phyloP scores from a whole-genome alignment of 2,329 filamentous ascomycete species.

The Hymenoscyphus fraxineus region DNA sequence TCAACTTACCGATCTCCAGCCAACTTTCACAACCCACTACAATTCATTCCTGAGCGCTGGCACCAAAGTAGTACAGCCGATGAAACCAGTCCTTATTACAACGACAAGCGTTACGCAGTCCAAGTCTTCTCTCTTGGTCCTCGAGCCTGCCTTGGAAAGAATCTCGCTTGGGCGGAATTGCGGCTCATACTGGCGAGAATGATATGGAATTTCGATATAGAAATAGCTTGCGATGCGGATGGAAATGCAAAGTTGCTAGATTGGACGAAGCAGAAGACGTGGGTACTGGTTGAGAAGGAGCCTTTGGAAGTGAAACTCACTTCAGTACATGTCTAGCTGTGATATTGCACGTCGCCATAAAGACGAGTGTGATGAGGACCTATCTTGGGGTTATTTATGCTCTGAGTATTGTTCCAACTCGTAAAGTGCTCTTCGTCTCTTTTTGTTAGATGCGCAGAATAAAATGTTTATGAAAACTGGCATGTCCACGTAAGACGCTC shows the following conservation, averaged over 20 bases:
- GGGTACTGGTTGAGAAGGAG: neutral
- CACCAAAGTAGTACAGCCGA: conserved; percentile 21
- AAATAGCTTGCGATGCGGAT: neutral
- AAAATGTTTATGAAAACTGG: too few relatives aligned
- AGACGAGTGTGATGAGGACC: too few relatives aligned
- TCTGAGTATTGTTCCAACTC: too few relatives aligned
- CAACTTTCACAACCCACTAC: conserved; percentile 28
- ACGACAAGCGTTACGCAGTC: conserved; percentile 15
- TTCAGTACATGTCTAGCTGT: neutral
- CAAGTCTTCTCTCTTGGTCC: conserved; percentile 17
- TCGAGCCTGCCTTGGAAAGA: conserved; percentile 20
- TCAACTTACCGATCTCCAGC: conserved; percentile 7
- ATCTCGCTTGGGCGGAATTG: conserved; percentile 7
- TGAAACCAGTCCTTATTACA: neutral
- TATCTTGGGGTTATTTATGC: too few relatives aligned
- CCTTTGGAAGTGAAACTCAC: neutral
- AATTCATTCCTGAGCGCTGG: conserved; percentile 33
- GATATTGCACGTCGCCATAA: too few relatives aligned
- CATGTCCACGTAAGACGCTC: too few relatives aligned
- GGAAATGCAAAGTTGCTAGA: neutral
- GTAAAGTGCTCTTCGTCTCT: too few relatives aligned
- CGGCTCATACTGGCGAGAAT: neutral
- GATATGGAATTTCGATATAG: neutral
- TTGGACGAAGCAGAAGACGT: neutral
- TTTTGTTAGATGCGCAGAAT: too few relatives aligned